These are phyloP conservation scores for Populus alba DNA, from an alignment of 345 rosid genomes.

Conservation along the genomic window DNA sequence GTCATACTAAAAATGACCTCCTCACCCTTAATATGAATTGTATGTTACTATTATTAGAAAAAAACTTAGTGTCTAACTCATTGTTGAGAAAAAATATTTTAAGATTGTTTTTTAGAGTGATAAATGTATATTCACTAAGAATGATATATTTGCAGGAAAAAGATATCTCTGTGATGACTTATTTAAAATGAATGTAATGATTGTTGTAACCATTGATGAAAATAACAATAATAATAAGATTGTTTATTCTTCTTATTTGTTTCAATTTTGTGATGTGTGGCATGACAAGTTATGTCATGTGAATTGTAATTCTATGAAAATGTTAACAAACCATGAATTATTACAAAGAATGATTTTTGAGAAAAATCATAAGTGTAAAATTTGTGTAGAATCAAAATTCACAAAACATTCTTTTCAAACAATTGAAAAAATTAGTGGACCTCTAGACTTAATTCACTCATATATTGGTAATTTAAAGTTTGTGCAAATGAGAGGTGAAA, in stretches of 20 bases:
- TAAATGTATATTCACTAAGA: background rate
- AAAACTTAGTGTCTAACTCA: background rate
- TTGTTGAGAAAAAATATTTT: background rate
- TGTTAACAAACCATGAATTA: too few species aligned
- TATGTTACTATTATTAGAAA: too few species aligned
- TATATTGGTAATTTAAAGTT: background rate
- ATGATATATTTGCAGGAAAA: background rate
- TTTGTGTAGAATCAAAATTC: background rate
- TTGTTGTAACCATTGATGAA: background rate
- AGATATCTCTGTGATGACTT: background rate
- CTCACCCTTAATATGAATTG: too few species aligned
- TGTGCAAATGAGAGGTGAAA: background rate
- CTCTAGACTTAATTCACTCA: too few species aligned
- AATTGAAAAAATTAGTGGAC: background rate
- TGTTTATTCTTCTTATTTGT: background rate
- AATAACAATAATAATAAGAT: too few species aligned
- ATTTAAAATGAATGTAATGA: background rate
- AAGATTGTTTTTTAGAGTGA: background rate
- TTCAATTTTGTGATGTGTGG: background rate
- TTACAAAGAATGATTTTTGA: background rate
- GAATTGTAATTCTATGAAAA: background rate
- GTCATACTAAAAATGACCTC: too few species aligned
- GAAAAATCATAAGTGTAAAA: background rate
- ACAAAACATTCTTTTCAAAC: background rate
- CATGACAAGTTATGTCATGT: background rate